Conservation (phyloP, 176 grass and related monocot species). For the Rhipidocladum racemiflorum region DNA sequence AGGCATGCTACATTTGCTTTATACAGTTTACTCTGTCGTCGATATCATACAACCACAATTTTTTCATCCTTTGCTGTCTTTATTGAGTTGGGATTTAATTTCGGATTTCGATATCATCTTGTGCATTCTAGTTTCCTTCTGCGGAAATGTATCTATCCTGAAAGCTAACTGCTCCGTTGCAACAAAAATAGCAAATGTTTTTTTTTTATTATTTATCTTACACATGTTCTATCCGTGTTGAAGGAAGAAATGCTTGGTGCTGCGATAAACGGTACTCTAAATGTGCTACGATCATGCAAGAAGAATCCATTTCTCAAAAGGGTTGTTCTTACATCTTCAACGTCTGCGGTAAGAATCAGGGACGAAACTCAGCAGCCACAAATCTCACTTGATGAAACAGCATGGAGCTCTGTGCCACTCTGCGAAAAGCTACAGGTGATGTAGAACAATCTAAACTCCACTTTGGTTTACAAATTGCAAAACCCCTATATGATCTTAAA, state of each 20-base stretch:
- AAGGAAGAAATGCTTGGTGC: conserved; percentile 73
- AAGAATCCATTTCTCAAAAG: conserved; percentile 70
- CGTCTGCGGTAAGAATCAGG: conserved; percentile 67
- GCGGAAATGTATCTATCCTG: no score
- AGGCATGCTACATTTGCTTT: conserved; percentile 41
- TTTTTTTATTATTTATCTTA: background rate
- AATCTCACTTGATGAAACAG: conserved; percentile 57
- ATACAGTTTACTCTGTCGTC: background rate
- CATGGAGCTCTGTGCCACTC: conserved; percentile 76
- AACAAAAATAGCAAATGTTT: background rate
- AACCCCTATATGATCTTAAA: background rate
- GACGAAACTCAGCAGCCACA: conserved; percentile 56
- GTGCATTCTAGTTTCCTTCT: no score
- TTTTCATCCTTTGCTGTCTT: background rate
- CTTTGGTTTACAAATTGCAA: background rate
- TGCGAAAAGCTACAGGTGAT: conserved; percentile 78
- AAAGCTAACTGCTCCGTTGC: background rate
- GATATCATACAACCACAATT: background rate
- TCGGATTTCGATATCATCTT: no score
- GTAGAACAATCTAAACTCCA: background rate
- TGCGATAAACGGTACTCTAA: conserved; percentile 74
- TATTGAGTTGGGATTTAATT: no score
- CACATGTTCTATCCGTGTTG: background rate
- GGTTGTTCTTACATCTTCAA: conserved; percentile 90
- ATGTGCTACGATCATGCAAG: conserved; percentile 83